Evolutionary conservation across 495 filamentous ascomycete genomes (phyloP).

Genomic region (Neurospora sp.): DNA sequence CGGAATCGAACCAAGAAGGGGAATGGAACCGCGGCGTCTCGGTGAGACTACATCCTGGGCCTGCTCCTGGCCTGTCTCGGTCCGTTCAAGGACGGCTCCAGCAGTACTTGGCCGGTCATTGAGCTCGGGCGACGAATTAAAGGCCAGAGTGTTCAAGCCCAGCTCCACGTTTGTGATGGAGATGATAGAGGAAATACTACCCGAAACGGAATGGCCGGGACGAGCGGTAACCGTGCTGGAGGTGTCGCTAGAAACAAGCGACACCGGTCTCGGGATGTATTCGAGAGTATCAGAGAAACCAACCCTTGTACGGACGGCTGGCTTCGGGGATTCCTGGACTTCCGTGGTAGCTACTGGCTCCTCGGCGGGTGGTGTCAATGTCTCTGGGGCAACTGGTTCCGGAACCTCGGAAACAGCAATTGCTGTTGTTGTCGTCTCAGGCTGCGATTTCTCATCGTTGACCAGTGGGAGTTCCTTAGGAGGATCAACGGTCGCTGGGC

Average conservation of each 20-base stretch:
- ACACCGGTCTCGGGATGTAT: constrained; percentile 62
- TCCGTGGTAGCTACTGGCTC: constrained; percentile 2
- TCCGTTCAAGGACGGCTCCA: constrained; percentile 39
- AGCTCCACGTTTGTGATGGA: constrained; percentile 37
- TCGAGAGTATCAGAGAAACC: constrained; percentile 54
- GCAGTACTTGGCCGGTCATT: constrained; percentile 43
- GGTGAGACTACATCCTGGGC: constrained; percentile 22
- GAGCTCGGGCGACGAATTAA: constrained; percentile 17
- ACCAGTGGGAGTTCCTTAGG: constrained; percentile 30
- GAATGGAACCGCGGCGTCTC: constrained; percentile 41
- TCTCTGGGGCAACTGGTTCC: background rate
- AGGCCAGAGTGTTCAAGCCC: constrained; percentile 19
- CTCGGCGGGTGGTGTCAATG: background rate
- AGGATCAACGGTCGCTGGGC: constrained; percentile 44
- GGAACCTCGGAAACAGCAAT: background rate
- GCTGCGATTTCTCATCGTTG: constrained; percentile 8
- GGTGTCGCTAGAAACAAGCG: constrained; percentile 64
- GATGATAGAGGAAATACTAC: constrained; percentile 53
- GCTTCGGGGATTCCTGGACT: constrained; percentile 27
- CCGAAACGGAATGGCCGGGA: constrained; percentile 52
- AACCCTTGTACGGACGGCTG: constrained; percentile 38
- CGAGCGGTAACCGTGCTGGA: constrained; percentile 56
- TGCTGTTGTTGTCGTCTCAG: constrained; percentile 1
- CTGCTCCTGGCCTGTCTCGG: constrained; percentile 26
- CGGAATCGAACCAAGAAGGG: constrained; percentile 30